phyloP scores from a whole-genome alignment of 305 asterid genomes.

The Fraxinus nigra region DNA sequence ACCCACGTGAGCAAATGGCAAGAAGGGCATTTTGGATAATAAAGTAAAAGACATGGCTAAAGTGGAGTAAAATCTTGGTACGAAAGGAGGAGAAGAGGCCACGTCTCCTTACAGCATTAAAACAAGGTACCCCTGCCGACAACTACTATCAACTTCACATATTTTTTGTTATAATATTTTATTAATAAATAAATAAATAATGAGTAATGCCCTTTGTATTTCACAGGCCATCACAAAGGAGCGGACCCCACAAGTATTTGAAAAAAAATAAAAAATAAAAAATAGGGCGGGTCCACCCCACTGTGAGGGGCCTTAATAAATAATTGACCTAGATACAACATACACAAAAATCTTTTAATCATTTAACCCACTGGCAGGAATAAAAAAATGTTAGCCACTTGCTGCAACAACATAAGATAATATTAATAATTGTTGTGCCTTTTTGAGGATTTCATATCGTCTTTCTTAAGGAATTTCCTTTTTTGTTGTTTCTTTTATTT shows the following conservation, averaged over 20 bases:
- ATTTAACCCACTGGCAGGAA: constrained; percentile 38
- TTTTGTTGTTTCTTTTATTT: neutral
- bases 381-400: constrained; percentile 1
- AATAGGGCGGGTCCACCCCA: too few species aligned
- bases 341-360: constrained; percentile 6
- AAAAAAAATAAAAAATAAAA: too few species aligned
- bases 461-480: neutral
- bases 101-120: constrained; percentile 49
- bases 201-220: neutral
- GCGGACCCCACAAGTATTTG: too few species aligned
- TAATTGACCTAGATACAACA: neutral
- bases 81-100: constrained; percentile 53
- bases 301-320: neutral
- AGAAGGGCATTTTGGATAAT: constrained; percentile 30
- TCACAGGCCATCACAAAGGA: too few species aligned
- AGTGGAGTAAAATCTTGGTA: constrained; percentile 12
- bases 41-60: constrained; percentile 2
- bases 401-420: constrained; percentile 2
- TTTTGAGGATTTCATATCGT: neutral
- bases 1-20: neutral
- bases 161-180: constrained; percentile 20
- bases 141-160: constrained; percentile 31
- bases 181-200: neutral
- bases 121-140: constrained; percentile 75
- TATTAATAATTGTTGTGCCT: neutral